Conservation (phyloP, 768 basidiomycete species). For the Boletellus ananiceps region DNA sequence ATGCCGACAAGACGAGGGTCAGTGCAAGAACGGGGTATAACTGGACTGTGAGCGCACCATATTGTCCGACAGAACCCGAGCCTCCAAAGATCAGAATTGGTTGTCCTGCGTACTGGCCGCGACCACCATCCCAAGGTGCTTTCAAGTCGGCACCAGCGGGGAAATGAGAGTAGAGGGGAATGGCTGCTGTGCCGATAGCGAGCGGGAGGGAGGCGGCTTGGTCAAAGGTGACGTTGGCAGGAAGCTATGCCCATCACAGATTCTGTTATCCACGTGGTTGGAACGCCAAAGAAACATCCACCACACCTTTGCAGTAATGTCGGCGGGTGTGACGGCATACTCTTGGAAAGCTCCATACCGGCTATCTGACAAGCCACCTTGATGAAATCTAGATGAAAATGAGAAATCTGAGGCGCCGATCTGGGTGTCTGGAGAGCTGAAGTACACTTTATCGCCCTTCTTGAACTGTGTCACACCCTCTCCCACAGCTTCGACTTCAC, state of each 20-base stretch:
- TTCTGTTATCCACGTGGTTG: background rate
- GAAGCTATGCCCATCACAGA: constrained; percentile 31
- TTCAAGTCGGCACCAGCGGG: constrained; percentile 27
- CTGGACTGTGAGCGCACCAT: constrained; percentile 19
- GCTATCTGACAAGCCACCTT: background rate
- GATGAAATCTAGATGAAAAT: constrained; percentile 15
- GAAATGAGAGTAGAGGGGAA: constrained; percentile 29
- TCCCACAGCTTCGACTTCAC: constrained; percentile 37
- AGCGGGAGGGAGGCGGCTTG: constrained; percentile 37
- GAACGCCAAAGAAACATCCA: background rate
- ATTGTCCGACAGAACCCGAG: constrained; percentile 35
- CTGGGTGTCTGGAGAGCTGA: background rate
- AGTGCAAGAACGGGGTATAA: background rate
- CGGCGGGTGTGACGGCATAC: constrained; percentile 21
- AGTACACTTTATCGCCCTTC: constrained; percentile 29
- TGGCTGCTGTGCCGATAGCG: constrained; percentile 28
- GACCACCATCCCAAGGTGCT: constrained; percentile 35
- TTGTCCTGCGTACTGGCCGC: constrained; percentile 27
- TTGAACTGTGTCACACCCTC: constrained; percentile 35
- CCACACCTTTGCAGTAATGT: constrained; percentile 15
- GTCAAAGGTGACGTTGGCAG: constrained; percentile 34
- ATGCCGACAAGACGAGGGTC: too few relatives aligned
- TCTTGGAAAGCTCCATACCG: constrained; percentile 25
- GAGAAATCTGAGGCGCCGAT: background rate
- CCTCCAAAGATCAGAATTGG: constrained; percentile 37